A percentile compares a stretch with the other conserved stretches of the same genome.
phyloP scores from a whole-genome alignment of 164 flowering plant species.

The grape (Vitis vinifera) region ASM3070453v1 NC_081809.1:403001-403500 shows the following conservation, averaged over 20 bases:
- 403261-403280: too few relatives aligned
- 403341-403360: background rate
- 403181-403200: background rate
- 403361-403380: background rate
- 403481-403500: too few relatives aligned
- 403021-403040: background rate
- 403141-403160: background rate
- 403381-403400: background rate
- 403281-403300: too few relatives aligned
- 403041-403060: slow-evolving; percentile 1
- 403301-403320: background rate
- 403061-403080: too few relatives aligned
- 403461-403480: too few relatives aligned
- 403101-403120: too few relatives aligned
- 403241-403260: background rate
- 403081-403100: background rate
- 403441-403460: background rate
- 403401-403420: background rate
- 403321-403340: background rate
- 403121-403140: too few relatives aligned
- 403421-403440: background rate
- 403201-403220: background rate
- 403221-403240: background rate
- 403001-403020: background rate
- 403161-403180: background rate